Percentiles rank a stretch among this genome's conserved stretches.
Evolutionary conservation across 2,329 filamentous ascomycete species (phyloP).

Genomic region (Apiospora pterosperma): DNA sequence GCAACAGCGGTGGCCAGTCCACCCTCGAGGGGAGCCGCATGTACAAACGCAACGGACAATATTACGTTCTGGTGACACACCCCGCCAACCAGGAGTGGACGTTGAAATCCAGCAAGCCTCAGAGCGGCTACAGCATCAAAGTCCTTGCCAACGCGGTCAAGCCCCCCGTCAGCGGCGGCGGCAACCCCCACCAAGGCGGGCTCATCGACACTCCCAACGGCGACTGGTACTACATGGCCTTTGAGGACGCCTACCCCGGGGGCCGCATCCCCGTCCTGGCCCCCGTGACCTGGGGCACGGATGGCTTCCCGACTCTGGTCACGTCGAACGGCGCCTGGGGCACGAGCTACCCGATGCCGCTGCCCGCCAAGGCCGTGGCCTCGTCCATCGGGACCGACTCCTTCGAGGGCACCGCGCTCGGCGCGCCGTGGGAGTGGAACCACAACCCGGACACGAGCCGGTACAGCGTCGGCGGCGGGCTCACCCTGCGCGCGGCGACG

Average conservation of each 20-base stretch:
- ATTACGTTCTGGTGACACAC: slow-evolving; percentile 51
- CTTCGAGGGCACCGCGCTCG: slow-evolving; percentile 40
- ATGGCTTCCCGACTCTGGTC: slow-evolving; percentile 48
- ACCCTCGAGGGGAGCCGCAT: slow-evolving; percentile 50
- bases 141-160: slow-evolving; percentile 39
- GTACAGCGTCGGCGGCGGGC: slow-evolving; percentile 39
- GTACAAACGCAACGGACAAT: slow-evolving; percentile 54
- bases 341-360: slow-evolving; percentile 36
- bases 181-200: slow-evolving; percentile 52
- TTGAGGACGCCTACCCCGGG: slow-evolving; percentile 51
- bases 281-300: slow-evolving; percentile 46
- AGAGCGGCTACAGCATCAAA: slow-evolving; percentile 48
- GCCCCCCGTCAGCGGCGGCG: slow-evolving; percentile 42
- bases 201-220: slow-evolving; percentile 48
- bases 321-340: slow-evolving; percentile 45
- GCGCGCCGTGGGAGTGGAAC: slow-evolving; percentile 57
- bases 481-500: slow-evolving; percentile 46
- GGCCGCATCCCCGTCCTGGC: slow-evolving; percentile 56
- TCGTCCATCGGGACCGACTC: slow-evolving; percentile 38
- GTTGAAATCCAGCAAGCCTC: slow-evolving; percentile 45
- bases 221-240: slow-evolving; percentile 58
- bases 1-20: slow-evolving; percentile 28
- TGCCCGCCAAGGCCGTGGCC: slow-evolving; percentile 22
- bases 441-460: slow-evolving; percentile 53
- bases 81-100: slow-evolving; percentile 44